Percentiles rank a stretch among this genome's conserved stretches.
Conservation (phyloP, 371 early-diverging fungal species). For the Mortierella sp. region DNA sequence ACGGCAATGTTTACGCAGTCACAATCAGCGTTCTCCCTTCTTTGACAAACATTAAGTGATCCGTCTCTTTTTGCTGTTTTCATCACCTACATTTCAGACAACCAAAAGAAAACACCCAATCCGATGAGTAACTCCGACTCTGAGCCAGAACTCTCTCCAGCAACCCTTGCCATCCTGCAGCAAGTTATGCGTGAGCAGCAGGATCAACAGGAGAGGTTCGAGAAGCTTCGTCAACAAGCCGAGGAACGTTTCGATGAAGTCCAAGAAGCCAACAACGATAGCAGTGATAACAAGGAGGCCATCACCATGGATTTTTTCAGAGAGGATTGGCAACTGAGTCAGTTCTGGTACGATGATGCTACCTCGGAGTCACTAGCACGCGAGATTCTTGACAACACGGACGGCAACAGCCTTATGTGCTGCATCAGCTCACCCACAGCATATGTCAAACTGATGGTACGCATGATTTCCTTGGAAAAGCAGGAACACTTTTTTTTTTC, state of each 20-base stretch:
- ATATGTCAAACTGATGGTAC: slow-evolving; percentile 70
- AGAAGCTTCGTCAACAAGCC: slow-evolving; percentile 62
- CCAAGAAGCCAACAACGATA: slow-evolving; percentile 13
- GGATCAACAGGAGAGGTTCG: slow-evolving; percentile 65
- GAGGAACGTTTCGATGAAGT: slow-evolving; percentile 59
- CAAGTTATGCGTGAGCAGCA: slow-evolving; percentile 71
- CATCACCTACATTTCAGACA: too few relatives aligned
- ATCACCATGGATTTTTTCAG: slow-evolving; percentile 69
- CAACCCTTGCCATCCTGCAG: slow-evolving; percentile 68
- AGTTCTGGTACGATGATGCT: slow-evolving; percentile 77
- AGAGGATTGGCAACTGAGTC: slow-evolving; percentile 80
- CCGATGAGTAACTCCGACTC: slow-evolving; percentile 38
- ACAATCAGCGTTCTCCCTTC: too few relatives aligned
- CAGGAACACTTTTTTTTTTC: too few relatives aligned
- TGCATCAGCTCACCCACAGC: slow-evolving; percentile 75
- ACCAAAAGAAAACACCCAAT: too few relatives aligned
- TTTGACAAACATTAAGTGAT: too few relatives aligned
- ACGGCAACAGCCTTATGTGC: slow-evolving; percentile 59
- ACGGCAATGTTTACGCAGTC: too few relatives aligned
- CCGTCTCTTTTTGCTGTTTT: too few relatives aligned
- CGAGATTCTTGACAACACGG: slow-evolving; percentile 62
- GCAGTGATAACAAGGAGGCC: slow-evolving; percentile 10
- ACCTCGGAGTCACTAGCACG: slow-evolving; percentile 65
- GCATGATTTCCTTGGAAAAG: too few relatives aligned
- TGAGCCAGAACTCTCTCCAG: slow-evolving; percentile 58